phyloP scores from a whole-genome alignment of 371 early-diverging fungal genomes.

The Rhizopus microsporus region DNA sequence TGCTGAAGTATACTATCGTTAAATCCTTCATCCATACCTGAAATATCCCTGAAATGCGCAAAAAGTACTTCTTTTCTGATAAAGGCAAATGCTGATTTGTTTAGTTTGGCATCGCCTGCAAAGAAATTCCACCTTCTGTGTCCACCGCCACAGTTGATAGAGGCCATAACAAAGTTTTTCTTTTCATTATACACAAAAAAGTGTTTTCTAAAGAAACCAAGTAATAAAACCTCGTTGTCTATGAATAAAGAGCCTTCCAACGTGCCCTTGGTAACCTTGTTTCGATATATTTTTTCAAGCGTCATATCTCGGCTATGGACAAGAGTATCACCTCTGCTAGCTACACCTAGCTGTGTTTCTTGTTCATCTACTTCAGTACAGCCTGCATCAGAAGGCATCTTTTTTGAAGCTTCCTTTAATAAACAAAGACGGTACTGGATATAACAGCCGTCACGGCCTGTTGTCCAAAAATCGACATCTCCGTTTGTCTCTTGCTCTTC shows the following conservation, averaged over 20 bases:
- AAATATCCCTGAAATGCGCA: slow-evolving; percentile 50
- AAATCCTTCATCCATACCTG: slow-evolving; percentile 43
- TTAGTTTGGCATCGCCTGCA: slow-evolving; percentile 48
- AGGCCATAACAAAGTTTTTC: slow-evolving; percentile 64
- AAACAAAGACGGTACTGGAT: slow-evolving; percentile 60
- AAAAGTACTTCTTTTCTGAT: slow-evolving; percentile 53
- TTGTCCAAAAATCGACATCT: slow-evolving; percentile 57
- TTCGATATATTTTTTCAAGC: slow-evolving; percentile 59
- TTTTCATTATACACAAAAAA: slow-evolving; percentile 75
- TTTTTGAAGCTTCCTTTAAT: not conserved
- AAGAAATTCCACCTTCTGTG: slow-evolving; percentile 60
- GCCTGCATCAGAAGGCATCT: not conserved
- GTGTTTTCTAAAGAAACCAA: slow-evolving; percentile 73
- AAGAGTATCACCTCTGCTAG: slow-evolving; percentile 37
- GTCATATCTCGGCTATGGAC: slow-evolving; percentile 31
- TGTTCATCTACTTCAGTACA: not conserved
- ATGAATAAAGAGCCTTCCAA: slow-evolving; percentile 61
- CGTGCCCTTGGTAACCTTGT: slow-evolving; percentile 75
- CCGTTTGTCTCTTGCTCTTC: slow-evolving; percentile 33
- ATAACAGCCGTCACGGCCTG: slow-evolving; percentile 74
- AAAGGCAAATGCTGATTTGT: slow-evolving; percentile 54
- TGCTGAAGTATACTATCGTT: slow-evolving; percentile 53
- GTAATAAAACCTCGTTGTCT: slow-evolving; percentile 58
- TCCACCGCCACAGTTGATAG: slow-evolving; percentile 65
- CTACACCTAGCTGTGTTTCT: slow-evolving; percentile 33